Evolutionary conservation across 768 basidiomycete species (phyloP), one percentile per base, ranked within the genome.

Genomic region (Xerocomellus intermedius): DNA sequence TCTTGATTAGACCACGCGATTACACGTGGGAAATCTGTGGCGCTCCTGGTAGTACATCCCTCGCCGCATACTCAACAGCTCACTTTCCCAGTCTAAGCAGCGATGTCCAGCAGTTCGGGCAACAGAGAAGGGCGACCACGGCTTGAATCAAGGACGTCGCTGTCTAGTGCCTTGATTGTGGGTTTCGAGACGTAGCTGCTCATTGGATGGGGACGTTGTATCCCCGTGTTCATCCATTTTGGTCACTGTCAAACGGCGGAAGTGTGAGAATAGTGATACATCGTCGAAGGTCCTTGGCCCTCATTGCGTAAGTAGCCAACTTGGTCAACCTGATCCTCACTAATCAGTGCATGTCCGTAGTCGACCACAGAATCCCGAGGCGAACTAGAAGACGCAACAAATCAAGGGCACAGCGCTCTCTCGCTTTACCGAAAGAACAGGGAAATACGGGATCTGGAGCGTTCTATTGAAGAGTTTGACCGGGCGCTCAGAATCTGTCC

Each of bases 211-310:
- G 0, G 30, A 56, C 4, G 9, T 10, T 3, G 32, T 36, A 21
- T 46, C 49, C 8, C 38, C 54, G 6, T 50, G 54, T 45, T 55
- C 54, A 0, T 46, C 44, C 14, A n/a, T 52, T 16, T 42, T n/a
- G 7, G 22, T 50, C 2, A 32, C 21, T 10, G 21, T 48, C 21
- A 4, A 14, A 32, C 32, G n/a, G 35, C 12, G 9, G n/a, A 26
- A 37, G 12, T 8, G 5, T 9, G 41, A 46, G 26, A 39, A 2
- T 4, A 19, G 19, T 16, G 26, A 17, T 19, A 10, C 26, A 26
- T 19, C 24, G 9, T 26, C 10, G 14, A 19, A 0, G 42, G 30
- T 30, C 8, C 26, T 48, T 32, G 8, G 6, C 1, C 24, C 47
- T 28, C 8, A 35, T 43, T 12, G 37, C 2, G 56, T 57, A n/a